Conservation (phyloP, 1,284 basidiomycete genomes). For the Boletus hoseneyae region DNA sequence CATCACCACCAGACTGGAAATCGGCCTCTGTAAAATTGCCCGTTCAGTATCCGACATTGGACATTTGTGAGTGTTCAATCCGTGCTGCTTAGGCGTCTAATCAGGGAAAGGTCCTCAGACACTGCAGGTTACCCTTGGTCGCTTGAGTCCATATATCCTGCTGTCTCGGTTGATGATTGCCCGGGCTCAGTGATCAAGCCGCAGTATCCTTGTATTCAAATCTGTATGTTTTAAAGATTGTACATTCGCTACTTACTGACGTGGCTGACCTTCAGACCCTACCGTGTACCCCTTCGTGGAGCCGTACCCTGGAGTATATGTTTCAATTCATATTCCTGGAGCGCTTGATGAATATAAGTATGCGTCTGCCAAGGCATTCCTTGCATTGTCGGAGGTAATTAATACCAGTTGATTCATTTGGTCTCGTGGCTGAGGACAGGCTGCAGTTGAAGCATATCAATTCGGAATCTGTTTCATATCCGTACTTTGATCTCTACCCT, state of each 20-base stretch:
- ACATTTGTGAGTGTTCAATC: constrained; percentile 20
- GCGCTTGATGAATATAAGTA: constrained; percentile 6
- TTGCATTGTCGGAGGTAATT: constrained; percentile 18
- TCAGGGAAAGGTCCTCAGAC: constrained; percentile 14
- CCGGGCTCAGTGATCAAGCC: neutral
- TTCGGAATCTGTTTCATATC: constrained; percentile 36
- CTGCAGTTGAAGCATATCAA: constrained; percentile 1
- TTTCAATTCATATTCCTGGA: constrained; percentile 8
- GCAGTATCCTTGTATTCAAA: constrained; percentile 21
- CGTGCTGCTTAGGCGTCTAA: neutral
- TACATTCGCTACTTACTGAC: neutral
- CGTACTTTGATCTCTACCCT: constrained; percentile 36
- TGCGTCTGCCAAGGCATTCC: neutral
- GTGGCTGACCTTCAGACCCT: constrained; percentile 11
- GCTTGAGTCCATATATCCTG: constrained; percentile 28
- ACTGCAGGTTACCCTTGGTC: constrained; percentile 28
- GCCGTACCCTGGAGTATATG: constrained; percentile 12
- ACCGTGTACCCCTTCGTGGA: constrained; percentile 21
- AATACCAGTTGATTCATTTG: neutral
- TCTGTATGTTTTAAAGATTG: constrained; percentile 15
- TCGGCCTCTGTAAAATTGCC: constrained; percentile 14
- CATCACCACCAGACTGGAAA: neutral
- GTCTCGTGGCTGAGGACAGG: constrained; percentile 4
- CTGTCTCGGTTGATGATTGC: constrained; percentile 5
- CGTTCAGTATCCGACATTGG: constrained; percentile 21